Conservation (phyloP, 2,329 filamentous ascomycete genomes). For the Apiospora arundinis region DNA sequence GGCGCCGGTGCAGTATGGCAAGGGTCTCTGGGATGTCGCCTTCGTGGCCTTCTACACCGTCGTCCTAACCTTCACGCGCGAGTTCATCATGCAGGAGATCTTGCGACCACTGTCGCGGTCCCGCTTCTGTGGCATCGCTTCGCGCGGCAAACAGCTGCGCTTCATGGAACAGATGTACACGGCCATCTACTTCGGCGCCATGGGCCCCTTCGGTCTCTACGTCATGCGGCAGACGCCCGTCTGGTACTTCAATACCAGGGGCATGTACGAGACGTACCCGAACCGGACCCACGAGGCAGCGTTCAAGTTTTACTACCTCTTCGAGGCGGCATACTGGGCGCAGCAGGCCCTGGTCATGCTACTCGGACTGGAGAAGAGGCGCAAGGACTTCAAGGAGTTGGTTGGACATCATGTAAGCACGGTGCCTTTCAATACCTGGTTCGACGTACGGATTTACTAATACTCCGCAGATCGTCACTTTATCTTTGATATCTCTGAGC, state of each 20-base stretch:
- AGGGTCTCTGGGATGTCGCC: slow-evolving; percentile 70
- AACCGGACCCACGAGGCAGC: slow-evolving; percentile 68
- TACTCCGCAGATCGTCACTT: not conserved
- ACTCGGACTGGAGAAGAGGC: slow-evolving; percentile 72
- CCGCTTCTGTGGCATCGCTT: slow-evolving; percentile 59
- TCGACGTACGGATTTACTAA: not conserved
- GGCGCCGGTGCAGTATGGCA: slow-evolving; percentile 65
- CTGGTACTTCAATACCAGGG: slow-evolving; percentile 77
- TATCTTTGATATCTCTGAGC: slow-evolving; percentile 10
- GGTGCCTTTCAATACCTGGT: not conserved
- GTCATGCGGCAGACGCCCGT: slow-evolving; percentile 73
- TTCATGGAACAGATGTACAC: slow-evolving; percentile 83
- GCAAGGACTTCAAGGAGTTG: slow-evolving; percentile 75
- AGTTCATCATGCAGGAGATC: slow-evolving; percentile 76
- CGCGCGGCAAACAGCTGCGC: slow-evolving; percentile 67
- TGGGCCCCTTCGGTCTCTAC: slow-evolving; percentile 72
- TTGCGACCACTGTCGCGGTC: slow-evolving; percentile 66
- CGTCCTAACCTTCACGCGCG: slow-evolving; percentile 74
- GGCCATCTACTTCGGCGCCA: slow-evolving; percentile 71
- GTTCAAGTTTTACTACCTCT: slow-evolving; percentile 78
- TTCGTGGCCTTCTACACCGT: slow-evolving; percentile 77
- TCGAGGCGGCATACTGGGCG: slow-evolving; percentile 77
- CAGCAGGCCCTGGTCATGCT: slow-evolving; percentile 75
- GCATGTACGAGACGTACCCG: slow-evolving; percentile 76
- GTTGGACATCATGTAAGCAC: slow-evolving; percentile 50